These are phyloP conservation scores for Protomyces inouyei DNA, from an alignment of 1,139 yeast genomes.

Conservation along the genomic window DNA sequence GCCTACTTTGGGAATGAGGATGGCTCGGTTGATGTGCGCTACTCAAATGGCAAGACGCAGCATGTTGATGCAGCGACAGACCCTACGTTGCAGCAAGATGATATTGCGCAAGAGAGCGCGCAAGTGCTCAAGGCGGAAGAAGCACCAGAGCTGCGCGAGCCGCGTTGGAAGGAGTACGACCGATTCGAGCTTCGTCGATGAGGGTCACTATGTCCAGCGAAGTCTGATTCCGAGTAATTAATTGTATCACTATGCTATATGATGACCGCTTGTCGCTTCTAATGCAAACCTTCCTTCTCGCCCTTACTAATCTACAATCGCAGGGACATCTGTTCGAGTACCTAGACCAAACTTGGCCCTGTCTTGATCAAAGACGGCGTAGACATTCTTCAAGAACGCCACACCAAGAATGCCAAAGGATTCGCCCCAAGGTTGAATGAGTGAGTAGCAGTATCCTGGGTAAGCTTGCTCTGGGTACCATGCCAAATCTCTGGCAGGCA, in stretches of 20 bases:
- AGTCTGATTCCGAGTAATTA: too few relatives aligned
- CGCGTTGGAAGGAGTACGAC: constrained; percentile 22
- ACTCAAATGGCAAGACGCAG: constrained; percentile 11
- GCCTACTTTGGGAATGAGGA: constrained; percentile 84
- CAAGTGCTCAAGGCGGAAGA: background rate
- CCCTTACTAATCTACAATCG: constrained; percentile 2
- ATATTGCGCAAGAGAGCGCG: background rate
- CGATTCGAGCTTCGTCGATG: constrained; percentile 21
- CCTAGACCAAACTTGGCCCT: constrained; percentile 5
- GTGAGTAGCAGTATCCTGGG: constrained; percentile 10
- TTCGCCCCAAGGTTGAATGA: constrained; percentile 18
- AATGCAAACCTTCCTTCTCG: too few relatives aligned
- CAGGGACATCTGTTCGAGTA: constrained; percentile 25
- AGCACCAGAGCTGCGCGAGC: constrained; percentile 18
- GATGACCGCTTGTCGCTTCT: too few relatives aligned
- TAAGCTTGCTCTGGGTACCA: constrained; percentile 17
- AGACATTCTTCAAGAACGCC: constrained; percentile 61
- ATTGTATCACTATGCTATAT: too few relatives aligned
- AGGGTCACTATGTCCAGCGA: background rate
- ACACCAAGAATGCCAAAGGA: constrained; percentile 54
- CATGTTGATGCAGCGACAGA: constrained; percentile 6
- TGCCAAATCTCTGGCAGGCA: constrained; percentile 25
- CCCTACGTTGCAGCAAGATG: background rate
- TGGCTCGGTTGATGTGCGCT: constrained; percentile 51
- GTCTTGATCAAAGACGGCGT: constrained; percentile 57